These are phyloP conservation scores for Penicillium parvum DNA, from an alignment of 495 filamentous ascomycete species.

Conservation along the genomic window DNA sequence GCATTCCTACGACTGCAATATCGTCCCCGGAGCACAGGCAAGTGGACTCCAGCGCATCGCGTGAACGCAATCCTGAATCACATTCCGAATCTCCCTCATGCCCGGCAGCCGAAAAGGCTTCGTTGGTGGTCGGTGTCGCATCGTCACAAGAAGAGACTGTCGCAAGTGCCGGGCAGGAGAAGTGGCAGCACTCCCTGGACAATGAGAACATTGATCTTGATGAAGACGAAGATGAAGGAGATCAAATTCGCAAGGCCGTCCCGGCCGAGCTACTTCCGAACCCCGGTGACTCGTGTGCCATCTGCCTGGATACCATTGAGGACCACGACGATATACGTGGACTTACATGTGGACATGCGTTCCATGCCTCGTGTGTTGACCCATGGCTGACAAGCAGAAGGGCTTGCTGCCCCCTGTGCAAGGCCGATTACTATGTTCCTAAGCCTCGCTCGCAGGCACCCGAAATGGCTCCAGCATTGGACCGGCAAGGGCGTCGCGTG, in stretches of 20 bases:
- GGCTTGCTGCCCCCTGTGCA: conserved; percentile 95
- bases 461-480: conserved; percentile 9
- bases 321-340: conserved; percentile 95
- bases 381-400: conserved; percentile 92
- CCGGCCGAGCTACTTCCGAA: conserved; percentile 76
- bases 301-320: conserved; percentile 90
- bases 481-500: conserved; percentile 17
- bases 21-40: conserved; percentile 11
- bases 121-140: neutral
- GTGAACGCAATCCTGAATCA: conserved; percentile 12
- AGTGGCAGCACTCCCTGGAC: conserved; percentile 17
- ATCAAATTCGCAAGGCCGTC: conserved; percentile 77
- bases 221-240: conserved; percentile 75
- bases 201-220: conserved; percentile 31
- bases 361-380: conserved; percentile 90
- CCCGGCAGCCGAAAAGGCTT: conserved; percentile 19
- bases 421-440: conserved; percentile 91
- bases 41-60: conserved; percentile 13
- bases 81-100: conserved; percentile 2
- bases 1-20: conserved; percentile 6
- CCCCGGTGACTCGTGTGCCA: conserved; percentile 94
- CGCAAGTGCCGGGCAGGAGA: conserved; percentile 8
- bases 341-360: conserved; percentile 90
- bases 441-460: conserved; percentile 58
- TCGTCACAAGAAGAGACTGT: neutral